Percentiles rank a stretch among this genome's conserved stretches.
Conservation (phyloP, 441 rosid genomes). For the Macaranga tanarius region DNA sequence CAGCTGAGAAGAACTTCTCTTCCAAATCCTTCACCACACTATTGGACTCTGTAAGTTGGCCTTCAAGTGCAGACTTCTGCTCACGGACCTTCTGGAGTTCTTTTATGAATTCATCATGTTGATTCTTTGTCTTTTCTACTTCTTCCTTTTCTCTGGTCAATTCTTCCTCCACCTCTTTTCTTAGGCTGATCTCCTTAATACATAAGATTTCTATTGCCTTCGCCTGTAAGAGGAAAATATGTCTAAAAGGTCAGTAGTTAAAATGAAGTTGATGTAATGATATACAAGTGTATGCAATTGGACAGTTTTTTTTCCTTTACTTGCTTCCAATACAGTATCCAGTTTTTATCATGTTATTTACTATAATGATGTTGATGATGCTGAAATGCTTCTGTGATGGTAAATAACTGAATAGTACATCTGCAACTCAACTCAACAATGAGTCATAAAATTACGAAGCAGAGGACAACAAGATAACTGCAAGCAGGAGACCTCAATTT, state of each 20-base stretch:
- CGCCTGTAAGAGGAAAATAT: slow-evolving; percentile 45
- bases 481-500: neutral
- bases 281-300: neutral
- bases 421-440: neutral
- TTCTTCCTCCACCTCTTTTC: slow-evolving; percentile 59
- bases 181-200: slow-evolving; percentile 57
- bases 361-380: neutral
- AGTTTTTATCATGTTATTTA: neutral
- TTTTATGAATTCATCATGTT: slow-evolving; percentile 38
- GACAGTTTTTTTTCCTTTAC: neutral
- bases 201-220: slow-evolving; percentile 60
- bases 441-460: neutral
- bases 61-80: slow-evolving; percentile 50
- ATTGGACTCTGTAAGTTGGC: slow-evolving; percentile 47
- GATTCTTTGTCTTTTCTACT: slow-evolving; percentile 44
- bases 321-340: neutral
- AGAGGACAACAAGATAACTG: neutral
- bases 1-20: slow-evolving; percentile 80
- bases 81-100: slow-evolving; percentile 53
- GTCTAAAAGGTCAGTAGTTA: slow-evolving; percentile 7
- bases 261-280: slow-evolving; percentile 4
- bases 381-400: neutral
- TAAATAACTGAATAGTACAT: neutral
- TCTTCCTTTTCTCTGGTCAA: slow-evolving; percentile 53
- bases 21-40: slow-evolving; percentile 54